Evolutionary conservation across 2,329 filamentous ascomycete species (phyloP).

Genomic region (Fusarium hostae): DNA sequence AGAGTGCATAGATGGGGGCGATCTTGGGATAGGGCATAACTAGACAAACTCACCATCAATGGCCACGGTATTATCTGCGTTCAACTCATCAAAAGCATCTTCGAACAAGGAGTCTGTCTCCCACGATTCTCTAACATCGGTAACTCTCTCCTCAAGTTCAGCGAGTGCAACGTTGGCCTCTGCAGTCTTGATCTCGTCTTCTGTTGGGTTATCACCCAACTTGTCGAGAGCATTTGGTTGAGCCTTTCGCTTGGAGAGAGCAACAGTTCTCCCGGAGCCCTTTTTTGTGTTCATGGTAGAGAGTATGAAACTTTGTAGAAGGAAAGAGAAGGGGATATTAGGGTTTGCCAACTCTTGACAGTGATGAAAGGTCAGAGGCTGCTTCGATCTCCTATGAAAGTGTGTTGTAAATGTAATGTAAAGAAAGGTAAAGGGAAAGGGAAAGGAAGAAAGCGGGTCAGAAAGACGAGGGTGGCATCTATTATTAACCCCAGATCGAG

Average conservation of each 20-base stretch:
- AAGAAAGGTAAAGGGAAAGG: neutral
- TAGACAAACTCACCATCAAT: slow-evolving; percentile 57
- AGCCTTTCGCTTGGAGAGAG: slow-evolving; percentile 49
- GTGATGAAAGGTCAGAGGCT: neutral
- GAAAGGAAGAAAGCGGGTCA: slow-evolving; percentile 38
- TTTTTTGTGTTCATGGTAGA: slow-evolving; percentile 47
- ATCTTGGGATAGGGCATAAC: neutral
- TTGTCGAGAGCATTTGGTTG: slow-evolving; percentile 52
- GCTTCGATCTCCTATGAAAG: slow-evolving; percentile 1
- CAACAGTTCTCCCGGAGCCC: slow-evolving; percentile 46
- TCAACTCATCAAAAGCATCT: slow-evolving; percentile 69
- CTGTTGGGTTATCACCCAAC: slow-evolving; percentile 49
- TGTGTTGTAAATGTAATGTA: slow-evolving; percentile 13
- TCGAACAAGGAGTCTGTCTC: slow-evolving; percentile 73
- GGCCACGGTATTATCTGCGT: slow-evolving; percentile 61
- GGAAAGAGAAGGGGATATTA: neutral
- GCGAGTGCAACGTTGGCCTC: slow-evolving; percentile 51
- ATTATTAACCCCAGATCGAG: slow-evolving; percentile 35
- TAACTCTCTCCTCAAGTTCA: slow-evolving; percentile 64
- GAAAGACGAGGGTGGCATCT: slow-evolving; percentile 36
- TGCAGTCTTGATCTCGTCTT: slow-evolving; percentile 51
- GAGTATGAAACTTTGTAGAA: neutral
- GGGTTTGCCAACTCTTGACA: neutral
- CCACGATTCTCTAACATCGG: slow-evolving; percentile 66
- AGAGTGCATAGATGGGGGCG: neutral